Percentiles rank a stretch among this genome's conserved stretches.
Evolutionary conservation across 2,329 filamentous ascomycete genomes (phyloP).

Genomic region (Apiospora malaysiana): DNA sequence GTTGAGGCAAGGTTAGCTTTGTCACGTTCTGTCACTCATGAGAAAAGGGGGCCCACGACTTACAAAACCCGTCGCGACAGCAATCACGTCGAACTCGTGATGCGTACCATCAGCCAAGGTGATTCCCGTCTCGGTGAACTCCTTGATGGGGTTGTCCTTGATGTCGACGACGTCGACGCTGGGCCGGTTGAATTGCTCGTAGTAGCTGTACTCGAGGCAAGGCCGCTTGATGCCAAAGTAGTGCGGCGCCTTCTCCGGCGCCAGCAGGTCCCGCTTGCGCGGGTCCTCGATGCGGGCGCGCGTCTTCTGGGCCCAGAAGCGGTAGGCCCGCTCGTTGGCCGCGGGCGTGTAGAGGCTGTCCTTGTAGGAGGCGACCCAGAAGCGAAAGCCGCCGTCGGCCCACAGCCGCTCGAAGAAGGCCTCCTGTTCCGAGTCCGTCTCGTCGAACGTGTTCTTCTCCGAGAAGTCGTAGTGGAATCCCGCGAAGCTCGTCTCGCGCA

Average conservation of each 20-base stretch:
- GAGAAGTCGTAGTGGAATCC: slow-evolving; percentile 60
- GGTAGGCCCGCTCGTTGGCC: slow-evolving; percentile 58
- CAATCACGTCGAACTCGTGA: slow-evolving; percentile 39
- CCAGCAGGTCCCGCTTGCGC: slow-evolving; percentile 52
- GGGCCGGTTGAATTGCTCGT: slow-evolving; percentile 38
- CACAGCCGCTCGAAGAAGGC: slow-evolving; percentile 53
- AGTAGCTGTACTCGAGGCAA: slow-evolving; percentile 34
- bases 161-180: slow-evolving; percentile 40
- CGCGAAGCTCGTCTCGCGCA: slow-evolving; percentile 53
- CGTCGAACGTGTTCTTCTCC: slow-evolving; percentile 51
- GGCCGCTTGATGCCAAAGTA: slow-evolving; percentile 58
- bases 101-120: slow-evolving; percentile 27
- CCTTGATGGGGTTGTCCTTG: slow-evolving; percentile 27
- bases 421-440: slow-evolving; percentile 48
- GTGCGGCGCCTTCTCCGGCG: slow-evolving; percentile 44
- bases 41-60: not conserved
- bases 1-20: not conserved
- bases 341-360: slow-evolving; percentile 53
- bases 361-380: slow-evolving; percentile 57
- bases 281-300: slow-evolving; percentile 54
- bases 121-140: slow-evolving; percentile 31
- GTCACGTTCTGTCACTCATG: not conserved
- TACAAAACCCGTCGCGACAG: slow-evolving; percentile 47
- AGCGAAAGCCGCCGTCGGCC: slow-evolving; percentile 57
- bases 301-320: slow-evolving; percentile 54